Base-by-base conservation (phyloP, 805 yeast species). In the Starmera caribaea region DNA sequence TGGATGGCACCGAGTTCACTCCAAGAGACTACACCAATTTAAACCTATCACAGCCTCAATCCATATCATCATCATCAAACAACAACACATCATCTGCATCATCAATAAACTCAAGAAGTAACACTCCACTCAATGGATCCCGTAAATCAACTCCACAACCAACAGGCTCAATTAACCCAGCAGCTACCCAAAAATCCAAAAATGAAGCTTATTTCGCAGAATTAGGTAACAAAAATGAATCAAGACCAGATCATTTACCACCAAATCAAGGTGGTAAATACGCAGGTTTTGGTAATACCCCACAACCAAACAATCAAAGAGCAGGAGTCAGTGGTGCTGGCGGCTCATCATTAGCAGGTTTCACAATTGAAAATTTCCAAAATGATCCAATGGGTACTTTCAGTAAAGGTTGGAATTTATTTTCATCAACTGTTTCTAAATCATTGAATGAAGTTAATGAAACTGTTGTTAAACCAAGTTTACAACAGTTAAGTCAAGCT, bases 191-290 rank as follows among this genome's bases (percentile, higher is more conserved):
- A 34, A 53, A 75, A 59, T 64, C 58, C n/a, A 74, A 74, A 46
- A 87, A 83, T 55, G 97, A 88, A 59, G 68, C 76, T 6, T 90
- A 83, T 58, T 89, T 89, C 61, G 86, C 90, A 12, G 71, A 73
- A 24, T 67, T 89, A 40, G 96, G 97, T 13, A 69, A 76, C 15
- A 67, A 68, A 40, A 89, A 89, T 60, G 79, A 77, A 8, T 44
- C 68, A 15, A 74, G 94, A 58, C 85, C 97, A 3, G 86, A 74
- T 1, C 65, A 82, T 58, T 57, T 87, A 38, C 95, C 90, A 3
- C 97, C 97, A 26, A 82, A 90, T 11, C 87, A 89, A 62, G 97
- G 97, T 45, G 97, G 97, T 38, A 83, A 79, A 57, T 89, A 79
- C 57, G 79, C 76, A 45, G 97, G 97, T 1, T 89, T 90, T 63